These are phyloP conservation scores for Fraxinus anomala DNA, from an alignment of 257 asterid genomes.

Conservation along the genomic window DNA sequence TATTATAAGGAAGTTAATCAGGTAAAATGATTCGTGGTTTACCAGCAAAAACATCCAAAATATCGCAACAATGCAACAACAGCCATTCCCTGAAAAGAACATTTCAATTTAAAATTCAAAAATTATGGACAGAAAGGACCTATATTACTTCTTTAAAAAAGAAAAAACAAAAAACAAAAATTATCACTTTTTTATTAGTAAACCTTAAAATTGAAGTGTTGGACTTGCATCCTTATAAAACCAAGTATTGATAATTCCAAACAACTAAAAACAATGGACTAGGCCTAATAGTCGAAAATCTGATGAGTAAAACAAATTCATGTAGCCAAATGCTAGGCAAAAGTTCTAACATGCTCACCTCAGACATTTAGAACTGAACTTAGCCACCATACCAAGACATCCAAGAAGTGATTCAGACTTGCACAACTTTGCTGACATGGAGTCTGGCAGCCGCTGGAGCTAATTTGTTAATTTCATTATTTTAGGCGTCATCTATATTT, in stretches of 20 bases:
- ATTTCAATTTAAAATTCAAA: neutral
- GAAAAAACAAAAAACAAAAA: neutral
- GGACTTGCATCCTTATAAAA: neutral
- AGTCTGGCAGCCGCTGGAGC: neutral
- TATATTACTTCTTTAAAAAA: neutral
- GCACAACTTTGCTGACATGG: conserved; percentile 9
- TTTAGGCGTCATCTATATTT: conserved; percentile 4
- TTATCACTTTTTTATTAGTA: neutral
- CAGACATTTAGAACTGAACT: neutral
- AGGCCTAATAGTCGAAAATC: neutral
- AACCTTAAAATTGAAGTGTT: neutral
- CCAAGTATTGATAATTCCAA: neutral
- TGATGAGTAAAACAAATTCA: neutral
- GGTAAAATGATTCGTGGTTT: conserved; percentile 25
- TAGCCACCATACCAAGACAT: neutral
- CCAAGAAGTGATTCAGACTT: conserved; percentile 4
- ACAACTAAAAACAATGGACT: neutral
- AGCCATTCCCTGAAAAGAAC: conserved; percentile 61
- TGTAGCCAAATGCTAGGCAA: neutral
- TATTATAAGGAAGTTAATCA: neutral
- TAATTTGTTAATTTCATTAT: conserved; percentile 4
- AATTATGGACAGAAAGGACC: neutral
- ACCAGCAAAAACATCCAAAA: conserved; percentile 93
- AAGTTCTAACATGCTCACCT: neutral
- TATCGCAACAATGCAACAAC: conserved; percentile 91